Evolutionary conservation across 192 early-diverging fungal species (phyloP), one percentile per base, ranked within the genome.

Genomic region (Coemansia sp.): DNA sequence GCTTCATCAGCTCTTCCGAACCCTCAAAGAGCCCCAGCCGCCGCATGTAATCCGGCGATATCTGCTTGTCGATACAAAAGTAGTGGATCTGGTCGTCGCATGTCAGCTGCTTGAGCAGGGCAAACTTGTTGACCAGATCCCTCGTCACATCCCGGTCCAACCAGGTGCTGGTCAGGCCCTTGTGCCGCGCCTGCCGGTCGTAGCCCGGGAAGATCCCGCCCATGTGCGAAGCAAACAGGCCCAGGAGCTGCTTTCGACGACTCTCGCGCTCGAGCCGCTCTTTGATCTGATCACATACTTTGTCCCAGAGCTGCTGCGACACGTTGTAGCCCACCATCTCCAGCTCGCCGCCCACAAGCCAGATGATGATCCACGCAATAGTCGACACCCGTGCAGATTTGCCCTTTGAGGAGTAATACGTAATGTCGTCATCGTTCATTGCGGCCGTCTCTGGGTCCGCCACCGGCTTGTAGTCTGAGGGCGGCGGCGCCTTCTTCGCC

Each of bases 311-410:
- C 11, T 33, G 38, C 36, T 62, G 41, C n/a, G 70, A 65, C 21
- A 66, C 59, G 30, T 74, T 74, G 51, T 74, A 74, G 26, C 70
- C 70, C 2, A 74, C 70, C 70, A 74, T 74, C 53, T 74, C 70
- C 14, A 74, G 51, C 59, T 74, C 70, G 20, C 70, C 70, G n/a
- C 70, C 70, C 26, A 74, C 55, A 10, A 74, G 47, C 70, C 70
- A 74, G 10, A 74, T 47, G 13, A 61, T 51, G 13, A 74, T 31
- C 70, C 70, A 74, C 0, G 70, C 54, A 28, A 54, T 59, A 11
- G 49, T 54, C 18, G 70, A 57, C 20, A 17, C 54, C 2, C 33
- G 44, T 13, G 35, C 23, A 7, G 33, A 33, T 19, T 53, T 62
- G 46, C 33, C 23, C n/a, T 40, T 40, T 0, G 42, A 11, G 7